Conservation (phyloP, 163 green algal genomes). For the Scenedesmus sp. region DNA sequence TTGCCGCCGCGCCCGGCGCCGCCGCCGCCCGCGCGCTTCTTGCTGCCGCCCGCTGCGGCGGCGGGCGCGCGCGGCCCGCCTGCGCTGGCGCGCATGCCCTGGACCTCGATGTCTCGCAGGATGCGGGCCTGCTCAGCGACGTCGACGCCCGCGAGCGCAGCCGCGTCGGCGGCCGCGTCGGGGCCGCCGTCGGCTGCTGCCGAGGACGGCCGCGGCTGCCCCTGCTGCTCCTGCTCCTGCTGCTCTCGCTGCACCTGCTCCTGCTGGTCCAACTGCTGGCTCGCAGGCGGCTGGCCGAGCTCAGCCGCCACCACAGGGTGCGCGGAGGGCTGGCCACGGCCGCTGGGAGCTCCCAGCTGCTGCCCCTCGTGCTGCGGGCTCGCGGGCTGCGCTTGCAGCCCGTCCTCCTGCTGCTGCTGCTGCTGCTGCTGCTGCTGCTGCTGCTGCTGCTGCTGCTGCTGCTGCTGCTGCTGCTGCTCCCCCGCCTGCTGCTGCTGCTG, state of each 20-base stretch:
- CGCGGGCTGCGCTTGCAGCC: neutral
- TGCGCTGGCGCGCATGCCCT: conserved; percentile 18
- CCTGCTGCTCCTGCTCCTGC: conserved; percentile 9
- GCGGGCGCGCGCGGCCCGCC: neutral
- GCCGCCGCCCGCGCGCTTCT: conserved; percentile 15
- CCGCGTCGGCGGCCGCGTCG: neutral
- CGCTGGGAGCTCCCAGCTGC: neutral
- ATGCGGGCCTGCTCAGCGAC: conserved; percentile 70
- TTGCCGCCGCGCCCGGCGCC: neutral
- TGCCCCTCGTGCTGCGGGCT: conserved; percentile 11
- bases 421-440: conserved; percentile 16
- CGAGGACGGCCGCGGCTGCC: neutral
- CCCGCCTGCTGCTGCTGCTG: neutral
- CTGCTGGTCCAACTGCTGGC: neutral
- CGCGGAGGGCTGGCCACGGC: neutral
- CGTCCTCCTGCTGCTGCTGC: conserved; percentile 43
- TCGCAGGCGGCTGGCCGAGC: neutral
- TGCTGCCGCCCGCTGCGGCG: neutral
- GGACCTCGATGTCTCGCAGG: conserved; percentile 67
- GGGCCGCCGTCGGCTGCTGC: neutral
- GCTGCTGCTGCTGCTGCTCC: neutral
- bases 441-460: conserved; percentile 7
- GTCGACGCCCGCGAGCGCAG: conserved; percentile 41
- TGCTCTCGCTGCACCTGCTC: neutral
- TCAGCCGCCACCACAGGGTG: neutral